A percentile compares a stretch with the other conserved stretches of the same genome.
Conservation (phyloP, 1,284 basidiomycete genomes). For the Ganoderma sinense region DNA sequence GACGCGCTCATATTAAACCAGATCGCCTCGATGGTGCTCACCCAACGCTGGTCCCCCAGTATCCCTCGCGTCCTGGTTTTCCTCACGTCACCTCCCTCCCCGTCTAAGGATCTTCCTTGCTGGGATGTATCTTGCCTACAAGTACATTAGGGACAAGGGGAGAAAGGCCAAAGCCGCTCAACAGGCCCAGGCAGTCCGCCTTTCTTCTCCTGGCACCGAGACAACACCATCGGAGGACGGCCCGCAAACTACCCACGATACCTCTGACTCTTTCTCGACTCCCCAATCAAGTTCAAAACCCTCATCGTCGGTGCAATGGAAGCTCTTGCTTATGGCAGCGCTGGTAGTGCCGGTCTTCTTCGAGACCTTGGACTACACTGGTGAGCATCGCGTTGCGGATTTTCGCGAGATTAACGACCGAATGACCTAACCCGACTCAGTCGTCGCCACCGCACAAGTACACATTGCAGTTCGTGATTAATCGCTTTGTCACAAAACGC, state of each 20-base stretch:
- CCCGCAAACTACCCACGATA: background rate
- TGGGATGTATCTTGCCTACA: slow-evolving; percentile 27
- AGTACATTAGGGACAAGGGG: slow-evolving; percentile 28
- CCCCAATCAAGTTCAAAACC: background rate
- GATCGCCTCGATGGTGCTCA: background rate
- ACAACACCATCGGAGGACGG: background rate
- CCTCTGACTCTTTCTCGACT: background rate
- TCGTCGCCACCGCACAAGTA: slow-evolving; percentile 61
- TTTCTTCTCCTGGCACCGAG: background rate
- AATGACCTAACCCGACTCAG: slow-evolving; percentile 34
- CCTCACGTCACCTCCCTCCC: background rate
- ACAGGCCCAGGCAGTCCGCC: slow-evolving; percentile 9
- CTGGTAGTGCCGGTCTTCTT: slow-evolving; percentile 40
- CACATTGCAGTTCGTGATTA: slow-evolving; percentile 51
- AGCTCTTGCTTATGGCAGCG: slow-evolving; percentile 34
- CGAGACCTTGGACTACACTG: slow-evolving; percentile 51
- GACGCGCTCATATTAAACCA: slow-evolving; percentile 10
- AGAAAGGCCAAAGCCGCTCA: slow-evolving; percentile 23
- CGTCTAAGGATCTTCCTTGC: background rate
- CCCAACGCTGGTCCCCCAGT: background rate
- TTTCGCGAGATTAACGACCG: background rate
- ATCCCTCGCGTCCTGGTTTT: background rate
- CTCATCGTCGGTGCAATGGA: slow-evolving; percentile 26
- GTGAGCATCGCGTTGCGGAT: slow-evolving; percentile 30
- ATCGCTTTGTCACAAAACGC: background rate